phyloP scores from a whole-genome alignment of 2,329 filamentous ascomycete genomes.

The Arachnomyces sp. region DNA sequence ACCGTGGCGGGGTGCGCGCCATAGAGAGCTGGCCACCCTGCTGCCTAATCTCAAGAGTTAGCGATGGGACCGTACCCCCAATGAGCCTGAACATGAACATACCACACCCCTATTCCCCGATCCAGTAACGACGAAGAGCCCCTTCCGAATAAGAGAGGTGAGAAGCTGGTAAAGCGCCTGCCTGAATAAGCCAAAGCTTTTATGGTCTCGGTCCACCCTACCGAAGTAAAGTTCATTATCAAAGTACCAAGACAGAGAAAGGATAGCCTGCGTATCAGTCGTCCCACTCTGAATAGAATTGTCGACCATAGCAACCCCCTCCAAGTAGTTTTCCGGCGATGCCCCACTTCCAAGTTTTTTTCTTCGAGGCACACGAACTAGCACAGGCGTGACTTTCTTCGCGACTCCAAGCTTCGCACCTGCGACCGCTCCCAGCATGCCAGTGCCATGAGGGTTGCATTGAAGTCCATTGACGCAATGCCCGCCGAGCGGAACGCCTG shows the following conservation, averaged over 20 bases:
- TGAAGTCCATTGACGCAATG: not conserved
- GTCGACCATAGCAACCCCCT: conserved; percentile 2
- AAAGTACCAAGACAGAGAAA: conserved; percentile 2
- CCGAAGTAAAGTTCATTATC: not conserved
- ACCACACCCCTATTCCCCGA: conserved; percentile 3
- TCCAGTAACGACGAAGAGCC: conserved; percentile 7
- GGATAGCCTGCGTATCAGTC: conserved; percentile 5
- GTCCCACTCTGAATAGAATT: conserved; percentile 3
- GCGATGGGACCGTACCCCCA: no score
- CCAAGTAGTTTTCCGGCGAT: not conserved
- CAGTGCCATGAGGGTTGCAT: conserved; percentile 7
- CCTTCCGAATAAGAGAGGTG: conserved; percentile 4
- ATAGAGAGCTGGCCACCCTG: conserved; percentile 5
- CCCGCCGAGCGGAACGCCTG: conserved; percentile 2
- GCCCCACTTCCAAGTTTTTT: not conserved
- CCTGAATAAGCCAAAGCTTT: conserved; percentile 1
- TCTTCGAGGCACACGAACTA: conserved; percentile 7
- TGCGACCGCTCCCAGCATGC: conserved; percentile 5
- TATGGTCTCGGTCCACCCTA: not conserved
- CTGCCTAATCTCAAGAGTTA: conserved; percentile 1
- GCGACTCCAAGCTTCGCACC: conserved; percentile 4
- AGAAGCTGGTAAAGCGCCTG: not conserved
- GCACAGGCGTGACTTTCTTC: conserved; percentile 5
- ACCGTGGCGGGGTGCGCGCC: not conserved
- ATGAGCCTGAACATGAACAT: not conserved